Percentiles rank a stretch among this genome's conserved stretches.
phyloP scores from a whole-genome alignment of 768 basidiomycete genomes.

The Tulasnella sp. region DNA sequence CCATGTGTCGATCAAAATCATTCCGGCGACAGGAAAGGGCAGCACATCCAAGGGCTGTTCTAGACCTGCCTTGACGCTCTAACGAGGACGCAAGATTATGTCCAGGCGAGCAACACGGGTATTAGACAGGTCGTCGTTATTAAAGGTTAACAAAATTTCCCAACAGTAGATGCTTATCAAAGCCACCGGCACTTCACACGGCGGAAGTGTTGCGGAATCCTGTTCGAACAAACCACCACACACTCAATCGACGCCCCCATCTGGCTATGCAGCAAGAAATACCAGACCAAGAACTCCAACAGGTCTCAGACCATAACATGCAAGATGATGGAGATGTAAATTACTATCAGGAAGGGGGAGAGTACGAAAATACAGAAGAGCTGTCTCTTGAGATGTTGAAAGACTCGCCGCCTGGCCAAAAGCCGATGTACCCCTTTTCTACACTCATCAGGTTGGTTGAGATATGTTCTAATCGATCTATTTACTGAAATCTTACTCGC shows the following conservation, averaged over 20 bases:
- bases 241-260: not conserved
- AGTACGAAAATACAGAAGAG: conserved; percentile 22
- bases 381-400: conserved; percentile 26
- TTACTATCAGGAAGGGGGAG: conserved; percentile 22
- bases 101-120: conserved; percentile 17
- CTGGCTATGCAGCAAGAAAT: conserved; percentile 1
- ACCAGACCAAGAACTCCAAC: conserved; percentile 8
- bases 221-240: conserved; percentile 8
- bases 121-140: conserved; percentile 12
- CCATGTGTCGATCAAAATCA: not conserved
- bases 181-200: not conserved
- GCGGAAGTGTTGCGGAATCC: not conserved
- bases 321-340: conserved; percentile 18
- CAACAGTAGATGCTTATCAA: conserved; percentile 5
- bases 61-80: conserved; percentile 11
- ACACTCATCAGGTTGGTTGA: conserved; percentile 70
- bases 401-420: conserved; percentile 82
- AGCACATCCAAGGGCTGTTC: not conserved
- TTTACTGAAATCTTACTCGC: not conserved
- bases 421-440: conserved; percentile 88
- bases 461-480: conserved; percentile 22
- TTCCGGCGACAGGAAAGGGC: not conserved
- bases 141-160: not conserved
- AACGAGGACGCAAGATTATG: not conserved
- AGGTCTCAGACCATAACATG: conserved; percentile 6